phyloP scores from a whole-genome alignment of 2,329 filamentous ascomycete genomes.

The Botryotinia convoluta region DNA sequence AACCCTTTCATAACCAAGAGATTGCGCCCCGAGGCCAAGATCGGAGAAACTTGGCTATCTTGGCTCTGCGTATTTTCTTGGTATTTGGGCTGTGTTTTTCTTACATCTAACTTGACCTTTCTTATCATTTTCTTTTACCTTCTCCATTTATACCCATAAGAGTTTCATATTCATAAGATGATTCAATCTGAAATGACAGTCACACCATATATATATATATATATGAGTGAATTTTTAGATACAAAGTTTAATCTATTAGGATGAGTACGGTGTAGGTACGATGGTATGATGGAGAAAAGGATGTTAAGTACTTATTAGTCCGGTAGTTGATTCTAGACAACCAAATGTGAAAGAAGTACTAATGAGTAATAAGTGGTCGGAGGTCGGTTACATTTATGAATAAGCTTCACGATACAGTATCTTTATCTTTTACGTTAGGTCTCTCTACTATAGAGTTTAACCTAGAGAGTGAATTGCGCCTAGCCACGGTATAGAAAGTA shows the following conservation, averaged over 20 bases:
- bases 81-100: conserved; percentile 15
- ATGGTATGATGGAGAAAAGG: background rate
- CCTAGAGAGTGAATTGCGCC: background rate
- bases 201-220: background rate
- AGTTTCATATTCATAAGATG: background rate
- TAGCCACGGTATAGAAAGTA: background rate
- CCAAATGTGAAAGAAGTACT: background rate
- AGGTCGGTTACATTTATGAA: background rate
- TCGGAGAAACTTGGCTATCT: conserved; percentile 21
- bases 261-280: background rate
- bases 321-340: background rate
- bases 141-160: background rate
- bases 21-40: conserved; percentile 22
- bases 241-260: background rate
- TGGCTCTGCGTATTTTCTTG: conserved; percentile 12
- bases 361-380: too few species aligned
- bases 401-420: background rate
- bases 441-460: background rate
- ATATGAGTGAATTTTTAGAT: background rate
- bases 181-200: background rate
- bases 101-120: background rate
- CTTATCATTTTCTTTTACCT: background rate
- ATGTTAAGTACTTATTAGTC: background rate
- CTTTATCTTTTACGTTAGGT: background rate
- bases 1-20: conserved; percentile 2